Evolutionary conservation across 495 filamentous ascomycete genomes (phyloP).

Genomic region (Aspergillus heteromorphus): DNA sequence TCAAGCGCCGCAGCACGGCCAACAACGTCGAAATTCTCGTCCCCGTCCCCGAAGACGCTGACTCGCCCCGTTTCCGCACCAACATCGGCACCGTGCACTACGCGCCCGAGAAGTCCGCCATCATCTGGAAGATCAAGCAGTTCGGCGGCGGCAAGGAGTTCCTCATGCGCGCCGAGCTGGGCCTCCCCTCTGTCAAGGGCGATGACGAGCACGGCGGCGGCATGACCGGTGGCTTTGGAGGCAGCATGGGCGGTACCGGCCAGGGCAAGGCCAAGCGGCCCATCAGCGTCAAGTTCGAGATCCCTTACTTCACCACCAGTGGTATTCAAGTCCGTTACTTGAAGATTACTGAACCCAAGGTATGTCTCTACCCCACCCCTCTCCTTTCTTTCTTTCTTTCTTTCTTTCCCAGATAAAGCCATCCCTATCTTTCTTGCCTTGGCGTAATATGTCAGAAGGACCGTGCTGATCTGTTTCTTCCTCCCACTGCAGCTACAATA

Average conservation of each 20-base stretch:
- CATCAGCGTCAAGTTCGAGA: slow-evolving; percentile 99
- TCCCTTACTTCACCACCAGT: slow-evolving; percentile 98
- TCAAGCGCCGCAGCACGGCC: slow-evolving; percentile 94
- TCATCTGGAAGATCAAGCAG: slow-evolving; percentile 99
- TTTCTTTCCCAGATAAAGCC: neutral
- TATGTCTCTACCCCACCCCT: slow-evolving; percentile 36
- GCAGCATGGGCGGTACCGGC: slow-evolving; percentile 76
- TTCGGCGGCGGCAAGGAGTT: slow-evolving; percentile 98
- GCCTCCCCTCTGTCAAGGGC: slow-evolving; percentile 87
- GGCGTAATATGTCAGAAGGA: too few relatives aligned
- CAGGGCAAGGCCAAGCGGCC: slow-evolving; percentile 86
- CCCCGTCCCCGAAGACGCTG: slow-evolving; percentile 95
- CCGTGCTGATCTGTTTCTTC: neutral
- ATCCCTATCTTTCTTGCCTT: neutral
- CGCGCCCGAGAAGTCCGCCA: slow-evolving; percentile 93
- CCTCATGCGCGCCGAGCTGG: slow-evolving; percentile 97
- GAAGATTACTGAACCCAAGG: slow-evolving; percentile 99
- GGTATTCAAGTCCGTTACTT: slow-evolving; percentile 97
- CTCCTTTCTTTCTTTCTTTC: neutral
- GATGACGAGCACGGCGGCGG: slow-evolving; percentile 94
- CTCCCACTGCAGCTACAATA: slow-evolving; percentile 91
- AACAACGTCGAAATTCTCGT: slow-evolving; percentile 99
- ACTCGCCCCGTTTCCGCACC: slow-evolving; percentile 92
- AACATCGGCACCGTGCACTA: slow-evolving; percentile 99
- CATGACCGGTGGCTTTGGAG: slow-evolving; percentile 94